Evolutionary conservation across 805 yeast species (phyloP).

Genomic region (Crinitomyces ghanaensis): DNA sequence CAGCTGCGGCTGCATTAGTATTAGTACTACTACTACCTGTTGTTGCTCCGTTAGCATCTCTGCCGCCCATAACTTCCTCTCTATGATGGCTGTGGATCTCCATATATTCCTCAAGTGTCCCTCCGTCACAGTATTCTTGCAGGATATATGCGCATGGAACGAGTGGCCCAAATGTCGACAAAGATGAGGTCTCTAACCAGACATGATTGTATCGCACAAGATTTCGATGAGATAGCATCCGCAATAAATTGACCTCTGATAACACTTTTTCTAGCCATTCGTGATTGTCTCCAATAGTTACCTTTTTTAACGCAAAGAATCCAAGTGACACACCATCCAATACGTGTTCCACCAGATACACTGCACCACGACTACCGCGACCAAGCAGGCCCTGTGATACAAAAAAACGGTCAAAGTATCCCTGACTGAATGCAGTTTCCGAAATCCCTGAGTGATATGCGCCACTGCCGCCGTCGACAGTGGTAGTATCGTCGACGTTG

Average conservation of each 20-base stretch:
- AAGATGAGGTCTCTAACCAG: conserved; percentile 65
- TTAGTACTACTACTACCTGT: background rate
- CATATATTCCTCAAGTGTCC: conserved; percentile 65
- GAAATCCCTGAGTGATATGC: conserved; percentile 15
- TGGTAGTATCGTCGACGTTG: conserved; percentile 1
- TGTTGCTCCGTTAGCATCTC: background rate
- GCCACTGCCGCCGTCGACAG: background rate
- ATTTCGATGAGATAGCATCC: conserved; percentile 41
- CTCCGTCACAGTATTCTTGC: conserved; percentile 84
- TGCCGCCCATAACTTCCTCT: background rate
- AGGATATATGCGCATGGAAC: conserved; percentile 69
- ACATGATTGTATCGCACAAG: conserved; percentile 82
- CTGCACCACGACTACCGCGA: conserved; percentile 76
- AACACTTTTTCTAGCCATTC: conserved; percentile 59
- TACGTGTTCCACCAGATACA: conserved; percentile 73
- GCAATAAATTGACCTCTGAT: conserved; percentile 63
- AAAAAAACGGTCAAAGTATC: conserved; percentile 51
- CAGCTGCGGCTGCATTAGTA: too few species aligned
- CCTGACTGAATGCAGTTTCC: conserved; percentile 53
- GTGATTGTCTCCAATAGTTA: conserved; percentile 69
- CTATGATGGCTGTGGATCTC: background rate
- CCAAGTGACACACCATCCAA: conserved; percentile 64
- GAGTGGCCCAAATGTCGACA: conserved; percentile 42
- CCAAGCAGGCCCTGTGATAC: conserved; percentile 51
- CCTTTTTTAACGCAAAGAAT: conserved; percentile 71